Evolutionary conservation across 2,329 filamentous ascomycete species (phyloP), one percentile per base, ranked within the genome.

Genomic region (Apiospora sp.): DNA sequence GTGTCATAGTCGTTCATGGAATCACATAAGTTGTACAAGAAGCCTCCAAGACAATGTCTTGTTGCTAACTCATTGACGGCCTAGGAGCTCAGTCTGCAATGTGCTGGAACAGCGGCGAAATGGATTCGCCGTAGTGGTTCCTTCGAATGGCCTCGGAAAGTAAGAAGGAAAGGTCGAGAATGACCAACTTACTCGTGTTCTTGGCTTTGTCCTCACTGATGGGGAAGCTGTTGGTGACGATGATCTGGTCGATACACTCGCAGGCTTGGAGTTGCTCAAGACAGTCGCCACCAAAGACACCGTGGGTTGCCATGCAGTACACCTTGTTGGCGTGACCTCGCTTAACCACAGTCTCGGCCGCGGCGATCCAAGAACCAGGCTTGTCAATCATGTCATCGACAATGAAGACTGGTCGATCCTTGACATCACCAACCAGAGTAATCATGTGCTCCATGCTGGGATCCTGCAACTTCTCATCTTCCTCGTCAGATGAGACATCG

Each of bases 311-410:
- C 85, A 99, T 97, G 87, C 95, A 98, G 84, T 98, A 98, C 48
- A 99, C 96, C 83, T 93, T 96, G 78, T 94, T 97, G 1, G 96
- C 96, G 64, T 91, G 90, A 75, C 96, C 97, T 75, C 93, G 91
- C 87, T 98, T 98, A 71, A 98, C 94, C 2, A 98, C 96, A 0
- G 95, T 97, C 86, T 99, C 96, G 16, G 96, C 96, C 8, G 96
- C 96, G 7, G 96, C 96, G 77, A 99, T 97, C 96, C 96, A 99
- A 8, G 94, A 98, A 19, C 93, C 94, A 13, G 95, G 92, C 85
- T 98, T 98, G 85, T 99, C 96, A 79, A 99, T 98, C 93, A 99
- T 98, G 82, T 99, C 96, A 81, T 99, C 96, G 69, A 99, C 93
- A 74, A 99, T 95, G 81, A 99, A 93, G 71, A 98, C 96, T 0